These are phyloP conservation scores for Aquilaria yunnanensis DNA, from an alignment of 345 rosid genomes.

Conservation along the genomic window DNA sequence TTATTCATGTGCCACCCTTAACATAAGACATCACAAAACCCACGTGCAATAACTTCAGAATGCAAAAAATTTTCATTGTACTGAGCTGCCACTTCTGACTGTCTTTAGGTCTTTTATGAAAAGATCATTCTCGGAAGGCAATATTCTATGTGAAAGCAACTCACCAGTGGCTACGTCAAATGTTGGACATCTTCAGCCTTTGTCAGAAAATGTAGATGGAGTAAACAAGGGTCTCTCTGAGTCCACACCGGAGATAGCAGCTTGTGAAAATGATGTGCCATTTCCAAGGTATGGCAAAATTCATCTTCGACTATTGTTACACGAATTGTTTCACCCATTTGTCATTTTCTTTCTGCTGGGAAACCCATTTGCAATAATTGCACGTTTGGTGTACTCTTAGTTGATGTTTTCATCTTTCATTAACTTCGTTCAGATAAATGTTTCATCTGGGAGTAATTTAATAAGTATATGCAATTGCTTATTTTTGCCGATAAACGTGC, in stretches of 20 bases:
- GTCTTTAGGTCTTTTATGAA: slow-evolving; percentile 48
- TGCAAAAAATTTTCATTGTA: not conserved
- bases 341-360: no score
- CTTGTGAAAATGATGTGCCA: slow-evolving; percentile 33
- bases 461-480: no score
- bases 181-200: slow-evolving; percentile 26
- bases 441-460: no score
- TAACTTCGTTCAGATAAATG: no score
- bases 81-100: not conserved
- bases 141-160: slow-evolving; percentile 44
- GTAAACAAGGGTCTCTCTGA: slow-evolving; percentile 44
- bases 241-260: slow-evolving; percentile 53
- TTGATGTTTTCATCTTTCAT: no score
- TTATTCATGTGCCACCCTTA: slow-evolving; percentile 1
- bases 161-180: slow-evolving; percentile 24
- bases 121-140: slow-evolving; percentile 88
- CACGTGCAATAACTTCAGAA: no score
- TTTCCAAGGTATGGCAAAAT: not conserved
- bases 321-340: no score
- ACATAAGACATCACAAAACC: no score
- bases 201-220: slow-evolving; percentile 28
- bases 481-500: no score
- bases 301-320: no score
- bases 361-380: no score
- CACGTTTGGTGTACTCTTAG: no score